Conservation (phyloP, 2,329 filamentous ascomycete genomes). For the Fusarium cyanostomum region DNA sequence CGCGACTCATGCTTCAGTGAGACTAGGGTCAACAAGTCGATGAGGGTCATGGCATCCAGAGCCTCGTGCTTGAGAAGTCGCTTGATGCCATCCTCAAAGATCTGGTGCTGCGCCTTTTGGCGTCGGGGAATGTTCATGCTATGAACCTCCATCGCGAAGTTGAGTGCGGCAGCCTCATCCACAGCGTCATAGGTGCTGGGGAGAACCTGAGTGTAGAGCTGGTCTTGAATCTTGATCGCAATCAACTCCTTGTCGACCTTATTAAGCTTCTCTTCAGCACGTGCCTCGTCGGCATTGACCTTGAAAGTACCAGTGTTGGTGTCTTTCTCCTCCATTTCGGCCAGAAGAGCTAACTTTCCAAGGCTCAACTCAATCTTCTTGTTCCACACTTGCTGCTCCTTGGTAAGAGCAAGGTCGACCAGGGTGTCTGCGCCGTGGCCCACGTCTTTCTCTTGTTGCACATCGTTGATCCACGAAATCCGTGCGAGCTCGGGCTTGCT, state of each 20-base stretch:
- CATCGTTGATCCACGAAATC: constrained; percentile 94
- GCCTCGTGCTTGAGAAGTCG: constrained; percentile 76
- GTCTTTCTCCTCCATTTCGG: constrained; percentile 58
- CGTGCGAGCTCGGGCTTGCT: constrained; percentile 76
- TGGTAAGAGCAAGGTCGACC: constrained; percentile 72
- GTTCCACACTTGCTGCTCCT: constrained; percentile 86
- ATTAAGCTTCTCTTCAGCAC: constrained; percentile 56
- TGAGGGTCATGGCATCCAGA: constrained; percentile 70
- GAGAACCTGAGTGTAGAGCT: constrained; percentile 75
- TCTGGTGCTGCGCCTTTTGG: constrained; percentile 71
- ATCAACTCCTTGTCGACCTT: constrained; percentile 71
- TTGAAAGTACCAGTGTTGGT: constrained; percentile 51
- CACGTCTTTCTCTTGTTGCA: constrained; percentile 79
- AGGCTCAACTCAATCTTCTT: constrained; percentile 93
- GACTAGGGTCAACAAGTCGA: constrained; percentile 84
- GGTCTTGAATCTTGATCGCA: constrained; percentile 81
- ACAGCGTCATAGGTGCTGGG: constrained; percentile 76
- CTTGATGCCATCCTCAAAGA: constrained; percentile 76
- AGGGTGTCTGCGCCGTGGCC: constrained; percentile 77
- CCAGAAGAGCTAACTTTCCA: constrained; percentile 81
- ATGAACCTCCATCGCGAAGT: constrained; percentile 78
- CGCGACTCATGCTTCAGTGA: constrained; percentile 54
- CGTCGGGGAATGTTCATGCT: constrained; percentile 64
- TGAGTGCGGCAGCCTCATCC: constrained; percentile 80
- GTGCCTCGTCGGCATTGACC: constrained; percentile 47